These are phyloP conservation scores for Microbotryum saponariae DNA, from an alignment of 1,284 basidiomycete genomes.

Conservation along the genomic window DNA sequence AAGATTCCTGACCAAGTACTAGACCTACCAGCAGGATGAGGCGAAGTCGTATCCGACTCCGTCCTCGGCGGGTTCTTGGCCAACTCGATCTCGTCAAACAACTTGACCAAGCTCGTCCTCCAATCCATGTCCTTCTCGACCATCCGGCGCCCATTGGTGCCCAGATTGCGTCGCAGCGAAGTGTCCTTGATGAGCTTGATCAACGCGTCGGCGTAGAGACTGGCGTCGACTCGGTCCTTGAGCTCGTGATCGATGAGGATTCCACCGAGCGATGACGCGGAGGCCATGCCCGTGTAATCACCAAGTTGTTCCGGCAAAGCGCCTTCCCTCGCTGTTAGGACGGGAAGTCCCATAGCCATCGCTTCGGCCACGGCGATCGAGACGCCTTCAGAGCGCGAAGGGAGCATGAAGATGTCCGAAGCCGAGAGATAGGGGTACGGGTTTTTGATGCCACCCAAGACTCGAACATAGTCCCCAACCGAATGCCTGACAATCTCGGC, in stretches of 20 bases:
- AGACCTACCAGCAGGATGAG: slow-evolving; percentile 2
- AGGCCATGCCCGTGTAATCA: slow-evolving; percentile 4
- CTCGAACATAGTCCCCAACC: slow-evolving; percentile 14
- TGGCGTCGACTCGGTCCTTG: slow-evolving; percentile 9
- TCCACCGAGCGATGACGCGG: slow-evolving; percentile 9
- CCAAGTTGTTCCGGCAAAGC: slow-evolving; percentile 27
- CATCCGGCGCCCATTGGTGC: slow-evolving; percentile 17
- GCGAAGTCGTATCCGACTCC: neutral
- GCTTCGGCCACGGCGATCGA: slow-evolving; percentile 32
- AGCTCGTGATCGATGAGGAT: slow-evolving; percentile 25
- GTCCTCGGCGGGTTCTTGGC: slow-evolving; percentile 14
- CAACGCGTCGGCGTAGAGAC: slow-evolving; percentile 20
- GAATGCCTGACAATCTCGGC: neutral
- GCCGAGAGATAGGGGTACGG: slow-evolving; percentile 16
- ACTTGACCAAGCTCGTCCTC: slow-evolving; percentile 11
- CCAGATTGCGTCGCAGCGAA: slow-evolving; percentile 1
- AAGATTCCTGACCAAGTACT: neutral
- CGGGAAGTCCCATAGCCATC: slow-evolving; percentile 32
- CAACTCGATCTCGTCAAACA: slow-evolving; percentile 18
- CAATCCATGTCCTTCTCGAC: slow-evolving; percentile 24
- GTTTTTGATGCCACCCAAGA: slow-evolving; percentile 18
- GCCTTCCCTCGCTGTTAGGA: slow-evolving; percentile 28
- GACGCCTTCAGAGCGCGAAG: slow-evolving; percentile 28
- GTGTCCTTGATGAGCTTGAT: slow-evolving; percentile 13
- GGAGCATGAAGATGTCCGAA: slow-evolving; percentile 29